Conservation (phyloP, 768 basidiomycete species). For the Amyloporia xantha region DNA sequence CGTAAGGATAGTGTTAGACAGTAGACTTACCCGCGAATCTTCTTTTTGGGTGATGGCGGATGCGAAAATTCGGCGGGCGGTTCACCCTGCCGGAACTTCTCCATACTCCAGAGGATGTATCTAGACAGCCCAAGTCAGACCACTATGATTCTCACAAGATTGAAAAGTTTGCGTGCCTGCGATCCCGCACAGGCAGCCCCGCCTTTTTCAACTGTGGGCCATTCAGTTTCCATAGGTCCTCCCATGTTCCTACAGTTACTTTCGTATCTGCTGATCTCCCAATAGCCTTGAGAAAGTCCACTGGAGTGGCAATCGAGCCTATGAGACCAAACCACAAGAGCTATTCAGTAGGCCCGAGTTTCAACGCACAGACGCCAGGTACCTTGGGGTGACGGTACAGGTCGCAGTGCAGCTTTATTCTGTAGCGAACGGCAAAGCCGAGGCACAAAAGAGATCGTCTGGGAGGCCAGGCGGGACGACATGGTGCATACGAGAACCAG, state of each 20-base stretch:
- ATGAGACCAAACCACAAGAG: too few species aligned
- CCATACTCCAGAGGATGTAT: constrained; percentile 82
- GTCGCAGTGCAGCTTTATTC: constrained; percentile 28
- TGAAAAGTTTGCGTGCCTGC: constrained; percentile 44
- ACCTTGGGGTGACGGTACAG: constrained; percentile 34
- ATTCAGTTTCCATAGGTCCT: constrained; percentile 59
- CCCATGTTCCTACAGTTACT: constrained; percentile 60
- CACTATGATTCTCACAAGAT: neutral
- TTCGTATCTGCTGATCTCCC: constrained; percentile 65
- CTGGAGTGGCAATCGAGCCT: constrained; percentile 51
- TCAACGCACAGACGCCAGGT: constrained; percentile 10
- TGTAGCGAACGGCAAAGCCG: constrained; percentile 21
- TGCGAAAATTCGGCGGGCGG: constrained; percentile 58
- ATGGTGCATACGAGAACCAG: constrained; percentile 5
- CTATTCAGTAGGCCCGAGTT: too few species aligned
- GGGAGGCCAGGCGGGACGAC: constrained; percentile 14
- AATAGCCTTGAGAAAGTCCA: constrained; percentile 66
- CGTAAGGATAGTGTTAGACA: constrained; percentile 1
- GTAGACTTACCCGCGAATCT: constrained; percentile 74
- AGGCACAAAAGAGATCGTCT: constrained; percentile 10
- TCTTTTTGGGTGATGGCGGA: constrained; percentile 64
- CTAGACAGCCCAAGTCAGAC: too few species aligned
- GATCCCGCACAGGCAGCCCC: constrained; percentile 60
- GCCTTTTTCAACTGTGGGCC: constrained; percentile 55
- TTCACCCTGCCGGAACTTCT: constrained; percentile 60